Evolutionary conservation across 495 filamentous ascomycete species (phyloP).

Genomic region (Talaromyces stipitatus): DNA sequence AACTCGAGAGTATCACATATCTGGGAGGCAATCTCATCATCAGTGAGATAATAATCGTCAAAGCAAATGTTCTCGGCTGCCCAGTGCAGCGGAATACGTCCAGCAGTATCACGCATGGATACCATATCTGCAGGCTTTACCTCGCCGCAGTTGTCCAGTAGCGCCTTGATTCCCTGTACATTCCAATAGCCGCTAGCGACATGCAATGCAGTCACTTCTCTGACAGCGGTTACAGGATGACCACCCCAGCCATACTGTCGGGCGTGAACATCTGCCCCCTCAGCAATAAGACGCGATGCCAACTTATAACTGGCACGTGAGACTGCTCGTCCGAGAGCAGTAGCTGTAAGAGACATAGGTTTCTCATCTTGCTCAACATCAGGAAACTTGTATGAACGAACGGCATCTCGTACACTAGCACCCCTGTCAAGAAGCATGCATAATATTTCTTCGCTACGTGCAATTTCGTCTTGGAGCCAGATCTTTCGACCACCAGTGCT

Average conservation of each 20-base stretch:
- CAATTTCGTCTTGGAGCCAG: too few relatives aligned
- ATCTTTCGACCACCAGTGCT: too few relatives aligned
- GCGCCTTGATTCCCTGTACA: slow-evolving; percentile 7
- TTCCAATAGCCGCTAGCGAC: slow-evolving; percentile 8
- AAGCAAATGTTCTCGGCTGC: background rate
- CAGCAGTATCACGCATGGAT: slow-evolving; percentile 8
- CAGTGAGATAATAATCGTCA: background rate
- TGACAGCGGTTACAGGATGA: background rate
- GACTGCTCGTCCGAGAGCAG: slow-evolving; percentile 6
- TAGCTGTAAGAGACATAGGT: too few relatives aligned
- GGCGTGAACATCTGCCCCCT: slow-evolving; percentile 10
- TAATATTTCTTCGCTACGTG: slow-evolving; percentile 1
- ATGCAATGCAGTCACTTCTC: slow-evolving; percentile 10
- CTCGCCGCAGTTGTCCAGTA: slow-evolving; percentile 6
- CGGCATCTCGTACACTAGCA: slow-evolving; percentile 6
- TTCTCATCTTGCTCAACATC: too few relatives aligned
- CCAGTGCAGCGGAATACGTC: slow-evolving; percentile 13
- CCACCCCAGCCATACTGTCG: background rate
- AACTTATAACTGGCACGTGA: slow-evolving; percentile 6
- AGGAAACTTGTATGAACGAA: too few relatives aligned
- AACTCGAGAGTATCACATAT: slow-evolving; percentile 7
- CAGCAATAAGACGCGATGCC: slow-evolving; percentile 9
- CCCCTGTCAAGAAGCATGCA: slow-evolving; percentile 10
- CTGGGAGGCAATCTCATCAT: slow-evolving; percentile 2
- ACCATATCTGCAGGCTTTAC: background rate